A percentile compares a stretch with the other conserved stretches of the same genome.
phyloP scores from a whole-genome alignment of 768 basidiomycete genomes.

The Filobasidium floriforme region DNA sequence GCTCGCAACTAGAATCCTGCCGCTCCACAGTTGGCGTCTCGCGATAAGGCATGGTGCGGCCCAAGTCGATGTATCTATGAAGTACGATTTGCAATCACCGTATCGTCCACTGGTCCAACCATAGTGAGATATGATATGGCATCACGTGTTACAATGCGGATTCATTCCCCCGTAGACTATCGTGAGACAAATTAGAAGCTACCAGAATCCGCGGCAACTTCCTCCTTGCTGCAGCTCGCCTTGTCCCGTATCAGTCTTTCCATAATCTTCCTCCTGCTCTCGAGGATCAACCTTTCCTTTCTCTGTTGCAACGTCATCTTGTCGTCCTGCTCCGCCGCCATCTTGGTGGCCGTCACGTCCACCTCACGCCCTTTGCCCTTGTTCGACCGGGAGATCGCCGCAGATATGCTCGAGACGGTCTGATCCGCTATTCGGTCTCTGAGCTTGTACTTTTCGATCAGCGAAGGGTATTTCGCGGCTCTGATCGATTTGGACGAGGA shows the following conservation, averaged over 20 bases:
- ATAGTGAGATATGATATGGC: too few species aligned
- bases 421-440: constrained; percentile 29
- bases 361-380: constrained; percentile 5
- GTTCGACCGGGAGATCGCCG: not conserved
- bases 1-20: not conserved
- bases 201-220: not conserved
- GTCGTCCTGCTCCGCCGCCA: constrained; percentile 37
- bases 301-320: constrained; percentile 37
- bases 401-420: constrained; percentile 13
- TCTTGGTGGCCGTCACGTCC: not conserved
- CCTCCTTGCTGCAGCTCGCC: not conserved
- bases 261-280: constrained; percentile 39
- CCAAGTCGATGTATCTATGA: too few species aligned
- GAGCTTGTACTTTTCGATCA: constrained; percentile 40
- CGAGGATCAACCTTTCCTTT: constrained; percentile 44
- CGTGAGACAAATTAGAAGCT: not conserved
- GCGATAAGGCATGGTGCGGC: too few species aligned
- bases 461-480: constrained; percentile 21
- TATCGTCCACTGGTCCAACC: too few species aligned
- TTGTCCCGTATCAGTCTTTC: constrained; percentile 6
- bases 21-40: too few species aligned
- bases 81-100: too few species aligned
- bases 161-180: too few species aligned
- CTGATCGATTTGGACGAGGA: constrained; percentile 9
- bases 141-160: too few species aligned